Evolutionary conservation across 2,329 filamentous ascomycete species (phyloP), one percentile per base, ranked within the genome.

Genomic region (Pseudocercospora pini-densiflorae): DNA sequence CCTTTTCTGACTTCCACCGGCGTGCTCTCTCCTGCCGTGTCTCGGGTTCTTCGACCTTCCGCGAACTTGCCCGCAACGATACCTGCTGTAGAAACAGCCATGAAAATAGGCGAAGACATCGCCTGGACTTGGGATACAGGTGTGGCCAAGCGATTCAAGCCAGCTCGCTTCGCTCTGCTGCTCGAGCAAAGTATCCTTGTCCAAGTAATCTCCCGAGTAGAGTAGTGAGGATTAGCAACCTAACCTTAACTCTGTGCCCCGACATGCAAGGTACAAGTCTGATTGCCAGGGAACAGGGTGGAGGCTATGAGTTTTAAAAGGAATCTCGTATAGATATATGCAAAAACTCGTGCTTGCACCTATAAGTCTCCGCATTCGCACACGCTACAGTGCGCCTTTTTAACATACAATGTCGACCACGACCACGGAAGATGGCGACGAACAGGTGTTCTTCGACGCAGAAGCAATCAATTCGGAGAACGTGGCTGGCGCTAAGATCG

Each of bases 261-360:
- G 43, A 61, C 47, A 61, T 61, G 59, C 59, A 61, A 49, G 59
- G 59, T 61, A 61, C 59, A 10, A 27, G 59, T 51, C 59, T 49
- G 59, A 49, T 61, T 61, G 55, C 55, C 31, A 58, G 55, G 55
- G 55, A 58, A 58, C 55, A 43, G 23, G 2, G 33, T 58, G 55
- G 55, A 53, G 16, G 43, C 21, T 7, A 31, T 51, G 40, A n/a
- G 59, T 21, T 33, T 31, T 31, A 33, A 10, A 31, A 45, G 57
- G 21, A 16, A 61, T 21, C 24, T 29, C 24, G 59, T 23, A 49
- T n/a, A 61, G 23, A 16, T 29, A 49, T 21, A 53, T 51, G 59
- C 31, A 23, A 49, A 14, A 51, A 61, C 14, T 51, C 31, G 55
- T n/a, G 55, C 31, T 40, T 29, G 36, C 36, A 21, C 31, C 36